Conservation (phyloP, 768 basidiomycete species). For the Auricularia sp. region DNA sequence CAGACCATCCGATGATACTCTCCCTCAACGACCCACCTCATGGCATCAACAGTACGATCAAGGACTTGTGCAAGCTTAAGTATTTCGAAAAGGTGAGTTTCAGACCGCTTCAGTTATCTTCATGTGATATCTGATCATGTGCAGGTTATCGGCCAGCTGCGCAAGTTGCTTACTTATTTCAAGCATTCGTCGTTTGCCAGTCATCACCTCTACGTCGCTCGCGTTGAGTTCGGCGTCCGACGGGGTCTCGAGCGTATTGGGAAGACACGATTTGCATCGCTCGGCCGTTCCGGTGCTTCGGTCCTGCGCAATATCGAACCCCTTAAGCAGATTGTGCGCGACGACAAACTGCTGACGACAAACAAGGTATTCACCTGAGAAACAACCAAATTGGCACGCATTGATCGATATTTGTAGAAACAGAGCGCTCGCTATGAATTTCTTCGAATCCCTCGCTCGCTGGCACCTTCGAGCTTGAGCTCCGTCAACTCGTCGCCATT, state of each 20-base stretch:
- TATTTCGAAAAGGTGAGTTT: too few species aligned
- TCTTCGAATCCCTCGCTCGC: neutral
- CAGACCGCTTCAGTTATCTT: too few species aligned
- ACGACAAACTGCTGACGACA: neutral
- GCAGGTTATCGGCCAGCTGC: too few species aligned
- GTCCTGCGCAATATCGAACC: neutral
- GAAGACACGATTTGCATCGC: neutral
- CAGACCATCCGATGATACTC: too few species aligned
- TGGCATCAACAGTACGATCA: too few species aligned
- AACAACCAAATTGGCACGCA: too few species aligned
- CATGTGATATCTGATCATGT: too few species aligned
- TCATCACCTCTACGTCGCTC: neutral
- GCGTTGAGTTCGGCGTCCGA: neutral
- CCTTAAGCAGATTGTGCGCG: neutral
- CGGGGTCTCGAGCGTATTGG: neutral
- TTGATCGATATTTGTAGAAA: neutral
- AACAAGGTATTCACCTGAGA: neutral
- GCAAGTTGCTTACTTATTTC: too few species aligned
- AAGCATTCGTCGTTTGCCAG: neutral
- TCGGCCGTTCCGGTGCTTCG: neutral
- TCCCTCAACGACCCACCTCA: too few species aligned
- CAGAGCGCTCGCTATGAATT: neutral
- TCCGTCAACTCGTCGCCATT: slow-evolving; percentile 2
- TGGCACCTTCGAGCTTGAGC: neutral
- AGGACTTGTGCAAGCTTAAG: too few species aligned